These are phyloP conservation scores for Grigorovia humatica DNA, from an alignment of 805 yeast species.

Conservation along the genomic window DNA sequence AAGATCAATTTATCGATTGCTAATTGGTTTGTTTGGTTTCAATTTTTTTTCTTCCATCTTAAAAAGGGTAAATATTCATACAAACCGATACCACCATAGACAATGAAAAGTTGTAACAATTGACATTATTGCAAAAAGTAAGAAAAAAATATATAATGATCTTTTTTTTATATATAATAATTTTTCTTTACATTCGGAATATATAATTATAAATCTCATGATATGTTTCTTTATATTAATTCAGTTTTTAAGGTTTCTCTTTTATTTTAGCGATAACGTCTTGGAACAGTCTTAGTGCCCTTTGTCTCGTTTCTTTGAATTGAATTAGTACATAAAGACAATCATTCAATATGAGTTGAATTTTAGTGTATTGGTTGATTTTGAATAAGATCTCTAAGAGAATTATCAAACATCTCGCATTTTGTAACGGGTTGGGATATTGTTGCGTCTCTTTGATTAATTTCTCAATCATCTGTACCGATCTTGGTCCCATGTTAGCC, in stretches of 20 bases:
- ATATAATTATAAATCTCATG: background rate
- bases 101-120: background rate
- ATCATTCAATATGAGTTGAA: constrained; percentile 2
- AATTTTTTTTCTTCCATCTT: background rate
- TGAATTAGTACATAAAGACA: constrained; percentile 5
- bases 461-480: constrained; percentile 39
- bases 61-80: background rate
- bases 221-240: background rate
- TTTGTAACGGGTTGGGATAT: constrained; percentile 36
- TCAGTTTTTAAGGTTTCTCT: background rate
- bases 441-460: constrained; percentile 39
- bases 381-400: constrained; percentile 37
- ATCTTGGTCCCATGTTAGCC: constrained; percentile 39
- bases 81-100: background rate
- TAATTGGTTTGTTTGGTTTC: background rate
- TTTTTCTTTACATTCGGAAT: background rate
- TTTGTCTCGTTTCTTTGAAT: constrained; percentile 1
- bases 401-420: constrained; percentile 38
- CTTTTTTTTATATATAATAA: too few relatives aligned
- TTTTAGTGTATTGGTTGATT: constrained; percentile 34
- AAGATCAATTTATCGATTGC: too few relatives aligned
- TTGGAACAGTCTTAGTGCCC: background rate
- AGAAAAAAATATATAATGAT: background rate
- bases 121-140: background rate
- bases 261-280: background rate